phyloP scores from a whole-genome alignment of 495 filamentous ascomycete genomes.

The Melanomma pulvis-pyrius region DNA sequence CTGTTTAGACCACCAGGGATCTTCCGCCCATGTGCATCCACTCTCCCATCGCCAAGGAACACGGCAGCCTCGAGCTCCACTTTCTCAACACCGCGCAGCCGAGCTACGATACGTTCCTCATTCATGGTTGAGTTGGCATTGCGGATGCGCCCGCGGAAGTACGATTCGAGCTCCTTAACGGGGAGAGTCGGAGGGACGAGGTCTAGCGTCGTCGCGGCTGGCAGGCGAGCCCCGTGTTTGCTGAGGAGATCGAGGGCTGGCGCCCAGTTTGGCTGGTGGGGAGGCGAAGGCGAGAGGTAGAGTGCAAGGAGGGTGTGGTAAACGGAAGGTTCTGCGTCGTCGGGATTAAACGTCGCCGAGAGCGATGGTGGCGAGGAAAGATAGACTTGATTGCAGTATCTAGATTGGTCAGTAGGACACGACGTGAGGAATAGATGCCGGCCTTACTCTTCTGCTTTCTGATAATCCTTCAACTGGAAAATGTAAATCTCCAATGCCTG shows the following conservation, averaged over 20 bases:
- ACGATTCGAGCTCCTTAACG: constrained; percentile 78
- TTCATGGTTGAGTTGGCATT: constrained; percentile 79
- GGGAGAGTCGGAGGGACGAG: constrained; percentile 82
- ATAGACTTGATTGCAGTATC: constrained; percentile 88
- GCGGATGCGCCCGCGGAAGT: constrained; percentile 90
- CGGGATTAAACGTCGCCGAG: constrained; percentile 50
- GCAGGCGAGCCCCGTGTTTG: constrained; percentile 87
- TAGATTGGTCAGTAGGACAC: constrained; percentile 40
- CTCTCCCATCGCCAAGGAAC: constrained; percentile 63
- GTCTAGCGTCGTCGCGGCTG: constrained; percentile 78
- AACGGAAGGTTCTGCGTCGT: constrained; percentile 69
- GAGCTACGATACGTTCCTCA: constrained; percentile 74
- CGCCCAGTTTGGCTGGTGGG: constrained; percentile 70
- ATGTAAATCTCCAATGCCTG: constrained; percentile 95
- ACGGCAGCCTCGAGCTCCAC: constrained; percentile 71
- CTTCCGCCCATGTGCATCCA: constrained; percentile 27
- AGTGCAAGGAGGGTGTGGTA: constrained; percentile 89
- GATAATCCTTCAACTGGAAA: constrained; percentile 83
- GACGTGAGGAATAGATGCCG: not conserved
- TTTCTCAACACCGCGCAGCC: constrained; percentile 71
- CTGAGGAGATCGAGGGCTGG: constrained; percentile 87
- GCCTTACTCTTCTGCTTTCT: constrained; percentile 87
- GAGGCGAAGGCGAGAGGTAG: constrained; percentile 81
- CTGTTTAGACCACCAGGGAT: constrained; percentile 65
- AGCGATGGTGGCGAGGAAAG: constrained; percentile 48